Percentiles rank a stretch among this genome's conserved stretches.
These are phyloP conservation scores for Styphnolobium japonicum DNA, from an alignment of 306 rosid species.

Conservation along the genomic window DNA sequence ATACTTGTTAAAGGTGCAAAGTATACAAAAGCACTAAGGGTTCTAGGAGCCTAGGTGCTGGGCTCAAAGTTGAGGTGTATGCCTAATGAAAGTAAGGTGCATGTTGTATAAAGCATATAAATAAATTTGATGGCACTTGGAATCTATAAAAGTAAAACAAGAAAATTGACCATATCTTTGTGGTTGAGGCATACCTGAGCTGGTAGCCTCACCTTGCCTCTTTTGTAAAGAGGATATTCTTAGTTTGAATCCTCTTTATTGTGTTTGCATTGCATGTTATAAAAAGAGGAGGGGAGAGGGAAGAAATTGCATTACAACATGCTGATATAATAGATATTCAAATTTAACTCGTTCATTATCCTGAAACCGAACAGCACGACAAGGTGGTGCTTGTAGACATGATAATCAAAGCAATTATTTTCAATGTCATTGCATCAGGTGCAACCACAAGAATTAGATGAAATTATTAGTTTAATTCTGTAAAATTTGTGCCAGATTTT, in stretches of 20 bases:
- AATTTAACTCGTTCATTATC: too few relatives aligned
- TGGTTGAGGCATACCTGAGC: not conserved
- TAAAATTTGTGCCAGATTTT: not conserved
- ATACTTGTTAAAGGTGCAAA: too few relatives aligned
- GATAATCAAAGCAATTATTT: not conserved
- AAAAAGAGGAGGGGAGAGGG: not conserved
- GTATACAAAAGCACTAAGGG: too few relatives aligned
- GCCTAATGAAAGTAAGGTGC: too few relatives aligned
- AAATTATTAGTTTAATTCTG: not conserved
- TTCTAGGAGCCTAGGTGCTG: too few relatives aligned
- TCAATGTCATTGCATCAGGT: slow-evolving; percentile 3
- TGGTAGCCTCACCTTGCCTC: not conserved
- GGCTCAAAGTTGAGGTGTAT: too few relatives aligned
- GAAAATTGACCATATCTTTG: not conserved
- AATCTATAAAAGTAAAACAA: not conserved
- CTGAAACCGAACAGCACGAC: too few relatives aligned
- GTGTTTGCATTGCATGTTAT: not conserved
- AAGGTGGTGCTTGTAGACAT: not conserved
- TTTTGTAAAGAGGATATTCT: not conserved
- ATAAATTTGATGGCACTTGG: too few relatives aligned
- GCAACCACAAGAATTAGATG: slow-evolving; percentile 13
- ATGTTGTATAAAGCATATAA: too few relatives aligned
- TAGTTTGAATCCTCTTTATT: not conserved
- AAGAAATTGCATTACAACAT: not conserved
- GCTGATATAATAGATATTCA: not conserved